Evolutionary conservation across 2,329 filamentous ascomycete species (phyloP).

Genomic region (Dissoconium aciculare): DNA sequence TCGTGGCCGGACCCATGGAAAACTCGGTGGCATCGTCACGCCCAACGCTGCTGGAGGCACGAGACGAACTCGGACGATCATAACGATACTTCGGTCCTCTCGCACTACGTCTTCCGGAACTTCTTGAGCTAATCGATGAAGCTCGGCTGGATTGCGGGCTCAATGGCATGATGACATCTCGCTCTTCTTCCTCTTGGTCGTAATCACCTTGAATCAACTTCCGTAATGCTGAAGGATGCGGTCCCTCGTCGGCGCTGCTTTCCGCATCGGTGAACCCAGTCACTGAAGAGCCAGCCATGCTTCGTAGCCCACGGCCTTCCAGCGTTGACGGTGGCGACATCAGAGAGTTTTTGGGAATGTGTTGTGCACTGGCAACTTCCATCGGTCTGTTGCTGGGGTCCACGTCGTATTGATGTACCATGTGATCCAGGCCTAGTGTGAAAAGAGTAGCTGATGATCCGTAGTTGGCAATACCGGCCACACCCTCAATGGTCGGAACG

Average conservation of each 20-base stretch:
- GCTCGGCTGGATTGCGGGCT: constrained; percentile 54
- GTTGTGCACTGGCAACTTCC: constrained; percentile 77
- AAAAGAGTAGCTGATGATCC: constrained; percentile 85
- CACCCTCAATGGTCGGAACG: constrained; percentile 69
- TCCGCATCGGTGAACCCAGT: constrained; percentile 39
- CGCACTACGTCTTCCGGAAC: constrained; percentile 32
- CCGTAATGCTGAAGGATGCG: constrained; percentile 52
- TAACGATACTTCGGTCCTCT: constrained; percentile 31
- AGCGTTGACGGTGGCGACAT: constrained; percentile 72
- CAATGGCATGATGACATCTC: constrained; percentile 47
- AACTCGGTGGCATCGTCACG: constrained; percentile 27
- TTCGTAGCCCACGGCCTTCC: constrained; percentile 39
- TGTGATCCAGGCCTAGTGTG: constrained; percentile 74
- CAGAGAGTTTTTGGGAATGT: constrained; percentile 62
- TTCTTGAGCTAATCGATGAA: constrained; percentile 45
- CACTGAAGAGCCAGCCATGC: constrained; percentile 4
- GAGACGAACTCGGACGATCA: constrained; percentile 28
- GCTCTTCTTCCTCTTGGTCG: constrained; percentile 29
- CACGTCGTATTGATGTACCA: constrained; percentile 87
- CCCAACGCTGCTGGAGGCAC: constrained; percentile 20
- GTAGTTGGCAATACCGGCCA: constrained; percentile 72
- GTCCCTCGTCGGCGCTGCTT: constrained; percentile 55
- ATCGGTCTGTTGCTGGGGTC: constrained; percentile 53
- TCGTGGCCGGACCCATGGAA: constrained; percentile 22
- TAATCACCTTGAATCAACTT: constrained; percentile 32